Percentiles rank a stretch among this genome's conserved stretches.
Evolutionary conservation across 192 early-diverging fungal genomes (phyloP).

Genomic region (Ramicandelaber brevisporus): DNA sequence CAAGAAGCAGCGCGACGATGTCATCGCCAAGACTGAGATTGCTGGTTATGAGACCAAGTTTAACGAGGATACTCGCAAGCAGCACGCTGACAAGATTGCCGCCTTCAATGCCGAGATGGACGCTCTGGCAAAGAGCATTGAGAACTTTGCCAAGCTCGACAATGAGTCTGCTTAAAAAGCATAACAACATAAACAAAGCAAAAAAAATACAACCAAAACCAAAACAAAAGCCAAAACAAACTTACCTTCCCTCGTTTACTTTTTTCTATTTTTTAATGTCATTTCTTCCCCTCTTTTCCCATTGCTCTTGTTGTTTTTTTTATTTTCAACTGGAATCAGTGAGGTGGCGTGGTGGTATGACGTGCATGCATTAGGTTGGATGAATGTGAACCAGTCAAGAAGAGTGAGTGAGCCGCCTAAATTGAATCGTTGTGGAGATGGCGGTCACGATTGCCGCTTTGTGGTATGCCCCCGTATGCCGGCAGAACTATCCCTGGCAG

Average conservation of each 20-base stretch:
- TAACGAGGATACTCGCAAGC: conserved; percentile 38
- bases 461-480: too few relatives aligned
- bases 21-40: conserved; percentile 31
- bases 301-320: neutral
- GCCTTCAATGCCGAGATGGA: conserved; percentile 51
- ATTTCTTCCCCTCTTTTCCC: conserved; percentile 1
- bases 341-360: too few relatives aligned
- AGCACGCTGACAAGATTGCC: conserved; percentile 41
- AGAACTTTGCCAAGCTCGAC: conserved; percentile 42
- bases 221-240: conserved; percentile 8
- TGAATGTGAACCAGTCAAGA: too few relatives aligned
- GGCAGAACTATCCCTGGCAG: too few relatives aligned
- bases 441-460: too few relatives aligned
- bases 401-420: too few relatives aligned
- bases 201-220: neutral
- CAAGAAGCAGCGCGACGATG: conserved; percentile 23
- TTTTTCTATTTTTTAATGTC: neutral
- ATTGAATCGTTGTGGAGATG: too few relatives aligned
- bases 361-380: too few relatives aligned
- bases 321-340: too few relatives aligned
- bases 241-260: conserved; percentile 3
- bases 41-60: conserved; percentile 47
- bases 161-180: conserved; percentile 1
- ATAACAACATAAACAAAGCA: neutral
- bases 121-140: conserved; percentile 29